Conservation (phyloP, 148 eudicot genomes). For the Fagopyrum esculentum region DNA sequence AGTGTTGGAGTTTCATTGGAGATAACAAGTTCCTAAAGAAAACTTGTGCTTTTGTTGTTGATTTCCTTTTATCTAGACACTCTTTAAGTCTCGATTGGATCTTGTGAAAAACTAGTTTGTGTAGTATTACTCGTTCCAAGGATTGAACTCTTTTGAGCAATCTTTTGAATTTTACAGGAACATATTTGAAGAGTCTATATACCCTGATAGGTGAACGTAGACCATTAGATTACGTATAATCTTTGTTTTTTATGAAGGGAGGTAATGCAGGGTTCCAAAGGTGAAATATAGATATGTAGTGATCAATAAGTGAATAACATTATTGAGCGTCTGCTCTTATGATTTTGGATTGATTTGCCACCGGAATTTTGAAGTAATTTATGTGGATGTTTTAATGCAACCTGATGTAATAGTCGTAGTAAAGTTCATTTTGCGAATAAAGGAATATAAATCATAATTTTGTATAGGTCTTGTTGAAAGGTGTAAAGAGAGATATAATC, state of each 20-base stretch:
- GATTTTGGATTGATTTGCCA: not conserved
- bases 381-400: not conserved
- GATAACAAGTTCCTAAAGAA: not conserved
- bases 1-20: not conserved
- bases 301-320: not conserved
- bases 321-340: not conserved
- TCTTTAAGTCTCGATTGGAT: not conserved
- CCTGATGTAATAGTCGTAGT: not conserved
- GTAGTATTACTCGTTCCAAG: not conserved
- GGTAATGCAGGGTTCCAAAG: not conserved
- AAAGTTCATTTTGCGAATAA: not conserved
- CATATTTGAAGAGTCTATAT: not conserved
- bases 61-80: not conserved
- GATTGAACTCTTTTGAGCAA: not conserved
- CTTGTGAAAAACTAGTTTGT: not conserved
- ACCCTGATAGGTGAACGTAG: not conserved
- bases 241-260: not conserved
- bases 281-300: not conserved
- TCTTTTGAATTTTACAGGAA: not conserved
- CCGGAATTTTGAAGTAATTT: not conserved
- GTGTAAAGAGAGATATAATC: not conserved
- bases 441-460: not conserved
- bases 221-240: not conserved
- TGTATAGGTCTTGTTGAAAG: conserved; percentile 1
- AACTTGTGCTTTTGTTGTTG: not conserved